These are phyloP conservation scores for Xylariaceae sp. DNA, from an alignment of 2,329 filamentous ascomycete genomes.

Conservation along the genomic window DNA sequence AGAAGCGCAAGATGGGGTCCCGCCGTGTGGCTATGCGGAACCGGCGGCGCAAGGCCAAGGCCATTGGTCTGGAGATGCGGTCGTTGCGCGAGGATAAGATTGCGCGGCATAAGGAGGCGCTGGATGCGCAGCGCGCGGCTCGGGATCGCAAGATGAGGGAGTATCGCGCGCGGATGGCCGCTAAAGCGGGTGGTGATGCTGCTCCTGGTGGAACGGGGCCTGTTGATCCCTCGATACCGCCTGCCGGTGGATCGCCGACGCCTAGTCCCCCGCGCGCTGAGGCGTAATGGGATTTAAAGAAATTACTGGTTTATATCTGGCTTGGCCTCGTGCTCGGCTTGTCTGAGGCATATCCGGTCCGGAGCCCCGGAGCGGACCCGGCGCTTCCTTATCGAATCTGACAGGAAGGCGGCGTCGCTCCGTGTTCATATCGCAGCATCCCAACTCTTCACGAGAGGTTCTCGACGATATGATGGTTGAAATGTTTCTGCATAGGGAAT, in stretches of 20 bases:
- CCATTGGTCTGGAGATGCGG: slow-evolving; percentile 32
- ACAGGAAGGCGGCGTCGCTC: neutral
- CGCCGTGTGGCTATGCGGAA: slow-evolving; percentile 48
- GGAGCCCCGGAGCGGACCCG: neutral
- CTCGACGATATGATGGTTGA: neutral
- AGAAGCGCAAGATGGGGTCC: slow-evolving; percentile 42
- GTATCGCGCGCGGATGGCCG: slow-evolving; percentile 20
- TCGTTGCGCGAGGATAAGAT: slow-evolving; percentile 32
- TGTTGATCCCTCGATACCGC: neutral
- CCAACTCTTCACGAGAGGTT: neutral
- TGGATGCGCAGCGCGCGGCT: slow-evolving; percentile 27
- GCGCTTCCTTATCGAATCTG: neutral
- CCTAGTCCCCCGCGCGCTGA: slow-evolving; percentile 3
- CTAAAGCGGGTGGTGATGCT: slow-evolving; percentile 6
- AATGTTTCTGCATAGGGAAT: neutral
- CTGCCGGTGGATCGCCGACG: neutral
- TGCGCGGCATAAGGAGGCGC: slow-evolving; percentile 30
- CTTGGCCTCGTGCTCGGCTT: neutral
- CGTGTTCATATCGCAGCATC: neutral
- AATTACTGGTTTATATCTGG: neutral
- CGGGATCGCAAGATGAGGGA: slow-evolving; percentile 24
- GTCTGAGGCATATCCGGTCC: neutral
- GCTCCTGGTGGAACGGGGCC: neutral
- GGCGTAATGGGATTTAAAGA: neutral
- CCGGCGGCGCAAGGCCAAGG: slow-evolving; percentile 40